A percentile compares a stretch with the other conserved stretches of the same genome.
These are phyloP conservation scores for Saccharomycopsis hybrid DNA, from an alignment of 1,139 yeast genomes.

Conservation along the genomic window DNA sequence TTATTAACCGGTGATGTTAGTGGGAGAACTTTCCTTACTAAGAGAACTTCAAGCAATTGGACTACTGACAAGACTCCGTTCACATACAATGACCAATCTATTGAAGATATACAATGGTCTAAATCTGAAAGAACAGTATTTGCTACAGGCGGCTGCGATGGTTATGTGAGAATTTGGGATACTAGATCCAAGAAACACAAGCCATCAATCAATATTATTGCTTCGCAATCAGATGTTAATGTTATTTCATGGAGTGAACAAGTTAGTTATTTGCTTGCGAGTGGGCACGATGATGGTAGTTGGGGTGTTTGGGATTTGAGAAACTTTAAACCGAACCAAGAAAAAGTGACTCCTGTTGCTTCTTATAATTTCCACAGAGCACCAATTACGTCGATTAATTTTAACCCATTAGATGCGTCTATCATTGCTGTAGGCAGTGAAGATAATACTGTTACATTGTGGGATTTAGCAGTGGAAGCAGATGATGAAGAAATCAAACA, in stretches of 20 bases:
- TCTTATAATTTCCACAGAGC: constrained; percentile 92
- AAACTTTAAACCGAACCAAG: constrained; percentile 53
- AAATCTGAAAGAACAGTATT: constrained; percentile 87
- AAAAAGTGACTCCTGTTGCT: constrained; percentile 72
- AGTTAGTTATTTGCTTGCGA: constrained; percentile 79
- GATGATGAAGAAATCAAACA: constrained; percentile 90
- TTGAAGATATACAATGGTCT: constrained; percentile 90
- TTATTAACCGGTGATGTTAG: constrained; percentile 83
- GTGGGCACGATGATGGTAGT: constrained; percentile 95
- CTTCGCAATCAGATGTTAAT: constrained; percentile 82
- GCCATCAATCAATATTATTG: constrained; percentile 82
- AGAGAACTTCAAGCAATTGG: constrained; percentile 77
- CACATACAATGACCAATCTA: not conserved
- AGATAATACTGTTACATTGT: constrained; percentile 91
- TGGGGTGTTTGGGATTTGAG: constrained; percentile 99
- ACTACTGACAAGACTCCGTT: constrained; percentile 29
- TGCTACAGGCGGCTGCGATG: constrained; percentile 91
- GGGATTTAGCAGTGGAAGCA: constrained; percentile 97
- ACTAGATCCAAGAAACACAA: constrained; percentile 86
- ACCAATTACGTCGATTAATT: constrained; percentile 86
- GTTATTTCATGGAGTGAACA: constrained; percentile 95
- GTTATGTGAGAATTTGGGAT: constrained; percentile 92
- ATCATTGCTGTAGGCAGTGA: constrained; percentile 93
- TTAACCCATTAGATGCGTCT: constrained; percentile 93
- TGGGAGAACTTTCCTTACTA: constrained; percentile 75